Base-by-base conservation (phyloP, 805 yeast genomes). In the Candida tibetensis region DNA sequence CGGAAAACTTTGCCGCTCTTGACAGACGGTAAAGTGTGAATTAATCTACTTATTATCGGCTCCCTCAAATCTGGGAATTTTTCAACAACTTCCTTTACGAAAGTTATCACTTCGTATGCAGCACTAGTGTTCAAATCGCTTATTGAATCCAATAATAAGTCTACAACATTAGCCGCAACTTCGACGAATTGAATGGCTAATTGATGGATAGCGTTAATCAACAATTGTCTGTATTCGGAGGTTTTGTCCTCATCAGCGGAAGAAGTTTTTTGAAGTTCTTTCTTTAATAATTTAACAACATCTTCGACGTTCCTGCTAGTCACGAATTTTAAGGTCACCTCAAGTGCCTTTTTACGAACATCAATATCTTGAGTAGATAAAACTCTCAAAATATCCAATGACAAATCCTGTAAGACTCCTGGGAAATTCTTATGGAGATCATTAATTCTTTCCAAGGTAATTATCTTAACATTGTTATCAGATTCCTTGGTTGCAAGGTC, bases 381-480 rank as follows among this genome's bases (percentile, higher is more conserved):
- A 26, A 90, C 85, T 52, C 95, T 79, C 58, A 93, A 72, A 36
- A 95, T 80, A 51, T 93, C 98, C 64, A 93, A 72, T 18, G 87
- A 80, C 45, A 85, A 73, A 40, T 85, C 95, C 56, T 86, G 90
- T 48, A 91, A 73, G 33, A 85, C 72, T 36, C 96, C 96, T 16
- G 93, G 91, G 57, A 82, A 78, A 45, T 74, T 75, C 45, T 69
- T 68, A 55, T 86, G 83, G 37, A 93, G 77, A 37, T 83, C 88
- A 51, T 77, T 77, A 43, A 93, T 81, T 61, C 95, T 79, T 57
- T 88, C 93, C 55, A 93, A 73, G 15, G 95, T 93, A 54, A 91
- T 90, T 48, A 93, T 76, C 64, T 95, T 95, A 52, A 91, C 90
- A 56, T 90, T 93, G 67, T 86, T 90, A 63, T 93, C 98, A n/a